phyloP scores from a whole-genome alignment of 768 basidiomycete genomes.

The Hygrophorus pudorinus region DNA sequence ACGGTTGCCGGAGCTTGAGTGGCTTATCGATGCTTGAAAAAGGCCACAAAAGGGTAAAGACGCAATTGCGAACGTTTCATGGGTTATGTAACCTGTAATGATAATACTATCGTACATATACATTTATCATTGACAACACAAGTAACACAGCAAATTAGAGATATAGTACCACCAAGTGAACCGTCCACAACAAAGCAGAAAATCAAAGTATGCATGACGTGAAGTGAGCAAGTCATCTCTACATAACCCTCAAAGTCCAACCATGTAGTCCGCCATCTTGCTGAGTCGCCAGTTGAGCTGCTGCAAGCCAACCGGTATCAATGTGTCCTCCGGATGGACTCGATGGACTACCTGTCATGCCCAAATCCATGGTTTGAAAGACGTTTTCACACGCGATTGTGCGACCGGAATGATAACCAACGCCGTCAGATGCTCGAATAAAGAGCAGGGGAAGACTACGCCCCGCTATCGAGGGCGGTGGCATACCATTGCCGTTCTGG shows the following conservation, averaged over 20 bases:
- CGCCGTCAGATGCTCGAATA: conserved; percentile 74
- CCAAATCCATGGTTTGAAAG: conserved; percentile 60
- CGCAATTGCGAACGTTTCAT: neutral
- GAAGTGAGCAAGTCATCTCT: conserved; percentile 18
- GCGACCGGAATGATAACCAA: conserved; percentile 82
- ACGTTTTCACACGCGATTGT: conserved; percentile 78
- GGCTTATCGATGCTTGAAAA: neutral
- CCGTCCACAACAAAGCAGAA: conserved; percentile 7
- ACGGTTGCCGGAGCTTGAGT: too few species aligned
- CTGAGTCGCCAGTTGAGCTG: conserved; percentile 60
- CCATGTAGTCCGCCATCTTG: conserved; percentile 57
- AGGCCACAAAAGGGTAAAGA: too few species aligned
- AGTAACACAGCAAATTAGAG: conserved; percentile 7
- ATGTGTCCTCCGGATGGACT: conserved; percentile 35
- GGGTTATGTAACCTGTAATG: too few species aligned
- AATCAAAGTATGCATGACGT: conserved; percentile 18
- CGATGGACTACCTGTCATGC: conserved; percentile 36
- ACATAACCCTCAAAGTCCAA: conserved; percentile 78
- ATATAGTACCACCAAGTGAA: conserved; percentile 6
- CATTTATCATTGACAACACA: conserved; percentile 3
- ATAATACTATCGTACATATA: neutral
- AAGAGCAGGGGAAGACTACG: conserved; percentile 72
- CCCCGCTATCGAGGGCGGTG: conserved; percentile 46
- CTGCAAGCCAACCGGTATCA: conserved; percentile 64
- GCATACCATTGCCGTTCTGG: conserved; percentile 13